phyloP scores from a whole-genome alignment of 148 eudicot species.

The Tetragonia tetragonoides region DNA sequence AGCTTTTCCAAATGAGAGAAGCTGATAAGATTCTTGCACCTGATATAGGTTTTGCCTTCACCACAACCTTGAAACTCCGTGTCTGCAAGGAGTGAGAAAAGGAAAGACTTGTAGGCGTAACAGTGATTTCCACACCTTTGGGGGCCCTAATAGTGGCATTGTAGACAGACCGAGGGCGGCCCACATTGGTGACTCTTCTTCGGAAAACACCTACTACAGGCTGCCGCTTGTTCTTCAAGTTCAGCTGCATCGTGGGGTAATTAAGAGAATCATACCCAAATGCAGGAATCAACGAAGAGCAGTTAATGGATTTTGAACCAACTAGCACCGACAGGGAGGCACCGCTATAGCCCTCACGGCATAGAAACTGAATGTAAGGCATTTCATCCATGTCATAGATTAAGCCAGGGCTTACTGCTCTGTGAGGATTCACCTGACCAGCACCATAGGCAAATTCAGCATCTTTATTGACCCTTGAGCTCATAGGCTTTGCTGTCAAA shows the following conservation, averaged over 20 bases:
- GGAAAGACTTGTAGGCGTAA: constrained; percentile 50
- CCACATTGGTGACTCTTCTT: constrained; percentile 77
- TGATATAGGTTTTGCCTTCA: constrained; percentile 43
- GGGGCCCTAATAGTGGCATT: constrained; percentile 62
- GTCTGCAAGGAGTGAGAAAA: constrained; percentile 36
- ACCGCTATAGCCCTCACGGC: constrained; percentile 64
- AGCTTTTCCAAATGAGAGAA: constrained; percentile 66
- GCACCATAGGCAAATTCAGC: constrained; percentile 81
- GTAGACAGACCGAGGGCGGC: constrained; percentile 46
- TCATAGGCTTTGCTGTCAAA: constrained; percentile 35
- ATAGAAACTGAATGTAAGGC: constrained; percentile 71
- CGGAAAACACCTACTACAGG: constrained; percentile 43
- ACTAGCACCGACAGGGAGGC: constrained; percentile 45
- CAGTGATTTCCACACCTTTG: constrained; percentile 54
- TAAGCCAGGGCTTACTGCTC: constrained; percentile 72
- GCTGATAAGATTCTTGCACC: constrained; percentile 38
- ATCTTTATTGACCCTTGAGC: constrained; percentile 44
- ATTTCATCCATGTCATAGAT: constrained; percentile 77
- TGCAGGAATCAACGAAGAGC: constrained; percentile 62
- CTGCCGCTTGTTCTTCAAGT: constrained; percentile 32
- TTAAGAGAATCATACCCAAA: constrained; percentile 69
- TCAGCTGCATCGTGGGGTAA: constrained; percentile 87
- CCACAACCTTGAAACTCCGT: constrained; percentile 64
- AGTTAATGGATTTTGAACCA: constrained; percentile 55
- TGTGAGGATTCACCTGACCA: constrained; percentile 73